Evolutionary conservation across 495 filamentous ascomycete species (phyloP), one percentile per base, ranked within the genome.

Genomic region (Glarea lozoyensis): DNA sequence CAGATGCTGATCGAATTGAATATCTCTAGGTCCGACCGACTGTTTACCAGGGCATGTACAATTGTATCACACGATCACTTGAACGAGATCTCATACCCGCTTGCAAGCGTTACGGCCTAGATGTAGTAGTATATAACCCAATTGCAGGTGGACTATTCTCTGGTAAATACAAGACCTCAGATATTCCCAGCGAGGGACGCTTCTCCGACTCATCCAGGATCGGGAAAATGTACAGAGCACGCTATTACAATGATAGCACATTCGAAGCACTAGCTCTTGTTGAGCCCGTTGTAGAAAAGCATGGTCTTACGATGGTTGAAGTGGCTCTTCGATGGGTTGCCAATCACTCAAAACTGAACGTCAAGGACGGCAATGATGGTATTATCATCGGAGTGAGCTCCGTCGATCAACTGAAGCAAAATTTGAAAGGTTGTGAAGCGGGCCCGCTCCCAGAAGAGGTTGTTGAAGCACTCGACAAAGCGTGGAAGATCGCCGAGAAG

Each of bases 51-150:
- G 63, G 64, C 4, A 42, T 37, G 33, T 45, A 45, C 62, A 88
- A 81, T 53, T 70, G 69, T 43, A 79, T 88, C 45, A 84, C 72
- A 3, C 83, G 88, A 10, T 75, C 72, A 6, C 81, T 94, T 40
- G 88, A 94, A 61, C 59, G 75, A 11, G 89, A 96, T 61, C 66
- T 94, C 24, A 70, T 94, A 21, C 81, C 76, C 0, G 79, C 79
- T 4, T 94, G 86, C 52, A 73, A 79, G n/a, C 78, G 86, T 12
- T 94, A 90, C 55, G 84, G 86, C 0, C 67, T 96, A 20, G 84
- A 92, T 46, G 75, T 94, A 18, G 88, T 94, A 19, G 69, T 90
- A n/a, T 94, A 96, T 62, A 94, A 94, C 59, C 89, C 89, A 0
- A 65, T 85, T 38, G 86, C 85, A 9, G 88, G 88, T 4, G 89